Conservation (phyloP, 352 stramenopile species). For the Phytophthora sp. region DNA sequence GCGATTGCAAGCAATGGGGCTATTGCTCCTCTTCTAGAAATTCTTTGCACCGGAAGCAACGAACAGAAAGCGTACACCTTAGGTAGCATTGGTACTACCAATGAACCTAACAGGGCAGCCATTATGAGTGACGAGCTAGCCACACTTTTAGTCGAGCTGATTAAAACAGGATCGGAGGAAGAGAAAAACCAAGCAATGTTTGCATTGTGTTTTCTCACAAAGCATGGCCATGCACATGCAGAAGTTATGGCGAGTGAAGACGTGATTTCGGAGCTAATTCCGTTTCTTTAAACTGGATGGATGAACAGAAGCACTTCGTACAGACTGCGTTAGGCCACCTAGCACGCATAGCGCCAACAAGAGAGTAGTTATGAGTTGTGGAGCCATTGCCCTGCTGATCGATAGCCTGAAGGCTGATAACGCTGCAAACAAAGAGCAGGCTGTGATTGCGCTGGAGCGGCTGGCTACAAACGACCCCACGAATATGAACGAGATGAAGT, state of each 20-base stretch:
- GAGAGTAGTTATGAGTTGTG: background rate
- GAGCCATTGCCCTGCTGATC: constrained; percentile 1
- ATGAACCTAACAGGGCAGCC: background rate
- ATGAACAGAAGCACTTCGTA: constrained; percentile 11
- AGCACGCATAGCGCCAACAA: background rate
- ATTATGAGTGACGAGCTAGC: background rate
- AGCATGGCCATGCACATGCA: background rate
- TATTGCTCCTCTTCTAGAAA: background rate
- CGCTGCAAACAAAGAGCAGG: constrained; percentile 5
- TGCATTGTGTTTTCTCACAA: background rate
- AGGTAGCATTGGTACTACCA: background rate
- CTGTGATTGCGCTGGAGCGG: constrained; percentile 1
- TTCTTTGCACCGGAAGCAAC: background rate
- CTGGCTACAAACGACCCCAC: background rate
- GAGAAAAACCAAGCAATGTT: background rate
- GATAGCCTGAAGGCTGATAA: constrained; percentile 1
- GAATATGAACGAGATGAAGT: constrained; percentile 1
- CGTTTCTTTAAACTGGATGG: background rate
- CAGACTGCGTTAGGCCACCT: background rate
- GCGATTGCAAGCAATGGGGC: background rate
- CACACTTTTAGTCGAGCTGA: background rate
- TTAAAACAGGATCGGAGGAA: background rate
- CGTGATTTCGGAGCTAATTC: background rate
- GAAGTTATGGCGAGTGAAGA: background rate
- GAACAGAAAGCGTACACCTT: background rate